Evolutionary conservation across 495 filamentous ascomycete species (phyloP), one percentile per base, ranked within the genome.

Genomic region (Penicillium goetzii): DNA sequence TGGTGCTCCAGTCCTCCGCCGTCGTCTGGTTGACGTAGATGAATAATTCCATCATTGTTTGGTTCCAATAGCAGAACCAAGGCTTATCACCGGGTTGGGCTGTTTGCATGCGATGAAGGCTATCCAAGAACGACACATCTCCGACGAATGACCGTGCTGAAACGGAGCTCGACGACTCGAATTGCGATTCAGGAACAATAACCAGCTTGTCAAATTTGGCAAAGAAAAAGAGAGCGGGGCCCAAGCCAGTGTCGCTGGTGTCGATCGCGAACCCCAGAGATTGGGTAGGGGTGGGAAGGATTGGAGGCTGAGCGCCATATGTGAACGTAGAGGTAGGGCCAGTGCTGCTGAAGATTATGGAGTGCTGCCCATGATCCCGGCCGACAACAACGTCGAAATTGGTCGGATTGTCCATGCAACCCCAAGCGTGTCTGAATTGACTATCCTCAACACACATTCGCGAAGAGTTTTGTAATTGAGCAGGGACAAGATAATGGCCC

Each of bases 41-140:
- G 72, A 93, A 95, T 19, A 88, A 81, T 65, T 96, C 92, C 51
- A 97, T 78, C 50, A 86, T 81, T 0, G 92, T 96, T 6, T 85
- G 80, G 62, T 94, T 93, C 92, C 92, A 97, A 69, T 83, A 89
- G 73, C 93, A 97, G 66, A 91, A 87, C 93, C 93, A 97, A 2
- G 91, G 89, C 56, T 83, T 86, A 38, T 93, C 88, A 0, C 87
- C 87, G 2, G 79, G 75, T 56, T 83, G 66, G 3, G 86, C 85
- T 41, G 80, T 66, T 19, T 82, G 68, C 61, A 83, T 87, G 41
- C 82, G 76, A 33, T 67, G 45, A 32, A 63, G 43, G 32, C 47
- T 17, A 41, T 40, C 43, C 23, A 63, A 45, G 65, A 55, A 41
- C 3, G 25, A 74, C n/a, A 21, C 68, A 14, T 75, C 72, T 74